Evolutionary conservation across 1,284 basidiomycete genomes (phyloP).

Genomic region (Singerocomus rubriflavus): DNA sequence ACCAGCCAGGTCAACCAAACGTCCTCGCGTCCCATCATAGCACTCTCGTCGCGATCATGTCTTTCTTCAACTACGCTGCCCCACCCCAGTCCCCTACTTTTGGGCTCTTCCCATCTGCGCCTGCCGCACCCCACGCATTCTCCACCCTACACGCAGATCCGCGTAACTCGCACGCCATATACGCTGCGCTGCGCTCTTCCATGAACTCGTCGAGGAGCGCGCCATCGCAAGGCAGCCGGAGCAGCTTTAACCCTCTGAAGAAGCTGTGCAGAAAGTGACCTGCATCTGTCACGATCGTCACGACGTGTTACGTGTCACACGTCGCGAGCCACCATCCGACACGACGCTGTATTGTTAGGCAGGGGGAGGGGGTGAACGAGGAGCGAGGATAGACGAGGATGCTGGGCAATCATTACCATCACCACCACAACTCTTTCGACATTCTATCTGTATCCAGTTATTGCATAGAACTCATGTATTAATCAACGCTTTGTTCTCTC

Average conservation of each 20-base stretch:
- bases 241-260: conserved; percentile 27
- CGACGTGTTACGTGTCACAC: not conserved
- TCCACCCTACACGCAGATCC: conserved; percentile 61
- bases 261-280: conserved; percentile 31
- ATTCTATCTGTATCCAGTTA: conserved; percentile 26
- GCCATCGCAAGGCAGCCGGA: conserved; percentile 21
- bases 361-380: too few relatives aligned
- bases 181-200: conserved; percentile 50
- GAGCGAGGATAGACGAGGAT: not conserved
- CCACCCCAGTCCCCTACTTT: conserved; percentile 51
- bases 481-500: conserved; percentile 1
- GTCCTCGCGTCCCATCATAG: not conserved
- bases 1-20: conserved; percentile 15
- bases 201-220: conserved; percentile 22
- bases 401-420: not conserved
- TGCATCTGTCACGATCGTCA: too few relatives aligned
- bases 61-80: conserved; percentile 39
- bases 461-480: conserved; percentile 25
- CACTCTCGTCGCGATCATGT: conserved; percentile 34
- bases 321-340: not conserved
- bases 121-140: conserved; percentile 62
- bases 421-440: conserved; percentile 16
- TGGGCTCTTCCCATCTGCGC: conserved; percentile 60
- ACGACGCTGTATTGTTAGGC: too few relatives aligned
- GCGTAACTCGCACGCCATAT: conserved; percentile 63